Percentiles rank a stretch among this genome's conserved stretches.
Conservation (phyloP, 148 eudicot species). For the Arbutus unedo region DNA sequence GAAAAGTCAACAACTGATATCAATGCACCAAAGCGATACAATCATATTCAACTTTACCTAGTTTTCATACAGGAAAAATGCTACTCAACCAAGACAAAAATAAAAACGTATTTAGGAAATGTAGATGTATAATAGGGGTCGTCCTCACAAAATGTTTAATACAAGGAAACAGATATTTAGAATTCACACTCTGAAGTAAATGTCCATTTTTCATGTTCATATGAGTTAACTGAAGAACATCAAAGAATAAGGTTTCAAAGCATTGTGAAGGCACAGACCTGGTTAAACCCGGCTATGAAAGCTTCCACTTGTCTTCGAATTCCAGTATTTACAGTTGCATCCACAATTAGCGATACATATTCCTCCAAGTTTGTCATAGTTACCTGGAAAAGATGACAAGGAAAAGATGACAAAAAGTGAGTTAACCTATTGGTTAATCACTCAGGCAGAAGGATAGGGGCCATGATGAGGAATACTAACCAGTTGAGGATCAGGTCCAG, state of each 20-base stretch:
- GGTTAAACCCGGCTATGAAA: conserved; percentile 81
- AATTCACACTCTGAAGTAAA: not conserved
- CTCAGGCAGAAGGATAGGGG: conserved; percentile 3
- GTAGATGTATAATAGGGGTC: not conserved
- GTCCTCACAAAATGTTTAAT: not conserved
- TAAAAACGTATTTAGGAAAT: not conserved
- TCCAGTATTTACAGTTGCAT: conserved; percentile 82
- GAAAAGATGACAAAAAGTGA: conserved; percentile 7
- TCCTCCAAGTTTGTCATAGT: conserved; percentile 64
- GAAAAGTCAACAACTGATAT: not conserved
- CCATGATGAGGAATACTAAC: conserved; percentile 32
- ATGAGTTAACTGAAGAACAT: not conserved
- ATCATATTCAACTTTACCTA: not conserved
- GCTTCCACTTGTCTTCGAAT: conserved; percentile 86
- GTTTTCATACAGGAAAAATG: not conserved
- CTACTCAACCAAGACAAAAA: not conserved
- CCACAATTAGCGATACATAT: conserved; percentile 62
- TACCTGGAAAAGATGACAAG: conserved; percentile 47
- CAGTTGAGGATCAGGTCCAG: conserved; percentile 47
- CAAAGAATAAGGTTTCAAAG: conserved; percentile 1
- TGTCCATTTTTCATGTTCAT: not conserved
- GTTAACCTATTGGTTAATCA: not conserved
- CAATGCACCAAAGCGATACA: not conserved
- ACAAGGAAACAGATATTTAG: not conserved
- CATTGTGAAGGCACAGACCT: conserved; percentile 40